phyloP scores from a whole-genome alignment of 2,329 filamentous ascomycete species.

The Leptographium flavum region DNA sequence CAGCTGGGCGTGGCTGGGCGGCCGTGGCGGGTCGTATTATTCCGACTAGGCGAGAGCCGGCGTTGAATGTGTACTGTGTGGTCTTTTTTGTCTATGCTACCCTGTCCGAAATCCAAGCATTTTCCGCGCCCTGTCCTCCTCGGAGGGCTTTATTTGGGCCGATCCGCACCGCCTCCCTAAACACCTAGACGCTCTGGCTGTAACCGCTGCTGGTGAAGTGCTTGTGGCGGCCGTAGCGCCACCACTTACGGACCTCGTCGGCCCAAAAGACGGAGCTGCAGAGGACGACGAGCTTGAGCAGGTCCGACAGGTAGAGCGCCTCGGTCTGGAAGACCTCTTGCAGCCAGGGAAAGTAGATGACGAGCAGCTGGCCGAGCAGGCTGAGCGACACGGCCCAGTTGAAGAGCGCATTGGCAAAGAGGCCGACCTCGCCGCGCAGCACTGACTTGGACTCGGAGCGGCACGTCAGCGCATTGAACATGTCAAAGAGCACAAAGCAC shows the following conservation, averaged over 20 bases:
- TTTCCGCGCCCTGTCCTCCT: no score
- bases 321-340: slow-evolving; percentile 96
- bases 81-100: no score
- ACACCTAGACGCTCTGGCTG: slow-evolving; percentile 43
- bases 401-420: slow-evolving; percentile 84
- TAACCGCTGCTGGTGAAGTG: slow-evolving; percentile 52
- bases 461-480: slow-evolving; percentile 96
- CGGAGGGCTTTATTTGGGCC: no score
- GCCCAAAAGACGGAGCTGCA: slow-evolving; percentile 91
- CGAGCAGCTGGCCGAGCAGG: slow-evolving; percentile 71
- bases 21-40: no score
- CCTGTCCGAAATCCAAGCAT: no score
- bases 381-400: slow-evolving; percentile 88
- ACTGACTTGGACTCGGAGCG: slow-evolving; percentile 84
- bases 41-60: no score
- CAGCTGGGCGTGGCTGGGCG: no score
- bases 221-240: slow-evolving; percentile 39
- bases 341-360: slow-evolving; percentile 89
- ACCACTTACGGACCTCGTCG: slow-evolving; percentile 80
- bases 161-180: neutral
- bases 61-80: no score
- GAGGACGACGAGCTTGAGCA: slow-evolving; percentile 57
- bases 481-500: slow-evolving; percentile 96
- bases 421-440: slow-evolving; percentile 66
- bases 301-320: slow-evolving; percentile 58